These are phyloP conservation scores for Chrysanthemum makinoi DNA, from an alignment of 129 eudicot genomes.

Conservation along the genomic window DNA sequence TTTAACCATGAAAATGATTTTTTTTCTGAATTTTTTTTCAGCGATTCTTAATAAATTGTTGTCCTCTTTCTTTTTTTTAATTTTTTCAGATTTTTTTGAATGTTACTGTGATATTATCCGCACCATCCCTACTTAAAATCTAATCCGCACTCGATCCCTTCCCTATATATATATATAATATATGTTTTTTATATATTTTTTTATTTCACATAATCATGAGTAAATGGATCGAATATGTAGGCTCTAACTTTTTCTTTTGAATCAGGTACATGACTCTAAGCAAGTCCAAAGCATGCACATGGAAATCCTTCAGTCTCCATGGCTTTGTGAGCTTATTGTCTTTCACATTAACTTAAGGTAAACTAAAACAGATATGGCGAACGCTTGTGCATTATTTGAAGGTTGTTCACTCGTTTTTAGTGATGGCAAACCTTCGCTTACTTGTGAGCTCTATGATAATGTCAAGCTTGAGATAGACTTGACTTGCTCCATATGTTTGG, in stretches of 20 bases:
- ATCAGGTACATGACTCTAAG: slow-evolving; percentile 81
- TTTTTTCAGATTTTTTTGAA: too few relatives aligned
- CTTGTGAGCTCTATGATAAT: slow-evolving; percentile 81
- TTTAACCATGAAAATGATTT: too few relatives aligned
- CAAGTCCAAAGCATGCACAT: slow-evolving; percentile 88
- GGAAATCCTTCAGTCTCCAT: slow-evolving; percentile 98
- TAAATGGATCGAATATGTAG: background rate
- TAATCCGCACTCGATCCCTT: too few relatives aligned
- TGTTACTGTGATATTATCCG: too few relatives aligned
- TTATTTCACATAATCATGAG: background rate
- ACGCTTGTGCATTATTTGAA: slow-evolving; percentile 45
- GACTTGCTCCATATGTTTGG: slow-evolving; percentile 98
- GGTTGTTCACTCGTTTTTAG: slow-evolving; percentile 59
- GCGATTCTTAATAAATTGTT: too few relatives aligned
- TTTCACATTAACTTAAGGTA: slow-evolving; percentile 83
- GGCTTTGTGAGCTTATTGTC: slow-evolving; percentile 97
- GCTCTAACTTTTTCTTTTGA: slow-evolving; percentile 1
- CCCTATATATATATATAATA: too few relatives aligned
- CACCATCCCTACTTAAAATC: too few relatives aligned
- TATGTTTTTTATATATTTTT: too few relatives aligned
- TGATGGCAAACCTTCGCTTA: slow-evolving; percentile 77
- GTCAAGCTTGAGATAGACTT: slow-evolving; percentile 81
- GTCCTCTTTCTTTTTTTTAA: too few relatives aligned
- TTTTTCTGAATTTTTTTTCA: too few relatives aligned
- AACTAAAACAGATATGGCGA: slow-evolving; percentile 36